Base-by-base conservation (phyloP, 179 eudicot genomes). In the Drosera spatulata region DNA sequence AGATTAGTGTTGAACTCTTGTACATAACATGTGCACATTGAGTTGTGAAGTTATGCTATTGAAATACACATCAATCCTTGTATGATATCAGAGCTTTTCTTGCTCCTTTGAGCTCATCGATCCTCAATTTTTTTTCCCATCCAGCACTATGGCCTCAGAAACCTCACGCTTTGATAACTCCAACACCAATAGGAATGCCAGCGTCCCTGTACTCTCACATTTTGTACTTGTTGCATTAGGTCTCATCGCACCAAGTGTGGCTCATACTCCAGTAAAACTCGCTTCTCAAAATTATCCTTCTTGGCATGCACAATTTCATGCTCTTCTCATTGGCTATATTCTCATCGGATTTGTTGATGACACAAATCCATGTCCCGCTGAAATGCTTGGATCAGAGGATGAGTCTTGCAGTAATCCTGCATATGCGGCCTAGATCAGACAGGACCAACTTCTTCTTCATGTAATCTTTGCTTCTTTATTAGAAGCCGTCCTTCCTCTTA, bases 21-120 rank as follows among this genome's bases (percentile, higher is more conserved):
- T 22, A 22, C 1, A 22, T 22, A 22, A 22, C 33, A 22, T 22
- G 33, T 22, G 1, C 33, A 22, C 33, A 22, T 22, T 22, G 33
- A 22, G 33, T 0, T 22, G 33, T 22, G 33, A 22, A 22, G 33
- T 22, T 22, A 22, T 22, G 33, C 33, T 1, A 22, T 22, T 22
- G 33, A 22, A 22, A 22, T 22, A 22, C 33, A 22, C 33, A 22
- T 22, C 33, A 22, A 22, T 22, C 1, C 33, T 22, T 22, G n/a
- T 50, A 50, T 50, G 53, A 12, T 50, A 50, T 50, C 53, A 50
- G 53, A 50, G 45, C 53, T 50, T n/a, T n/a, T n/a, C n/a, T n/a
- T n/a, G n/a, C n/a, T n/a, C n/a, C n/a, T n/a, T n/a, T n/a, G n/a
- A n/a, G n/a, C n/a, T n/a, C n/a, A n/a, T n/a, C n/a, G n/a, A n/a